Evolutionary conservation across 2,329 filamentous ascomycete species (phyloP).

Genomic region (Zasmidium cellare): DNA sequence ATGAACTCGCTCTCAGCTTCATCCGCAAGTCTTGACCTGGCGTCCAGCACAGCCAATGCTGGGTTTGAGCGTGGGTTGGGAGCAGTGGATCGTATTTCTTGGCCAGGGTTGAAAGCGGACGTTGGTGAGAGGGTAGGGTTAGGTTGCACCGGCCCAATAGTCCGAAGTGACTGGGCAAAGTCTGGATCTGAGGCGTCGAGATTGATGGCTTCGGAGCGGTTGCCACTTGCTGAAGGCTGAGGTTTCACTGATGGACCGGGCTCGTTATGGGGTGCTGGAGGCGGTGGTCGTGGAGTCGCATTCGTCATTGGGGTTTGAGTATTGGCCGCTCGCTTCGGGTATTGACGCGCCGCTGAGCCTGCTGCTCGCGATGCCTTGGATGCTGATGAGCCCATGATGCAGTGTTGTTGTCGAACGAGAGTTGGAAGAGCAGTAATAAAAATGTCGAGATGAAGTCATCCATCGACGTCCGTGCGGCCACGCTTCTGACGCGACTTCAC

Average conservation of each 20-base stretch:
- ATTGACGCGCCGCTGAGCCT: constrained; percentile 54
- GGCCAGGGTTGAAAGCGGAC: constrained; percentile 49
- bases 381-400: constrained; percentile 57
- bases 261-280: constrained; percentile 30
- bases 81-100: constrained; percentile 28
- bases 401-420: background rate
- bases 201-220: constrained; percentile 53
- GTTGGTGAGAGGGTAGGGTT: constrained; percentile 57
- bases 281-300: constrained; percentile 23
- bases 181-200: constrained; percentile 62
- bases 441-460: constrained; percentile 9
- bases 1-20: constrained; percentile 57
- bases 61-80: constrained; percentile 51
- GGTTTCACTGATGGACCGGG: constrained; percentile 45
- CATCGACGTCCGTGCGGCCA: background rate
- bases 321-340: constrained; percentile 39
- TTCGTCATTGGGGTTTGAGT: constrained; percentile 30
- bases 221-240: constrained; percentile 38
- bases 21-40: constrained; percentile 51
- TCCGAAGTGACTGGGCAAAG: constrained; percentile 78
- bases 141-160: constrained; percentile 59
- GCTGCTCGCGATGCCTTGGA: constrained; percentile 58
- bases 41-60: constrained; percentile 54
- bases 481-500: background rate
- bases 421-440: background rate